phyloP scores from a whole-genome alignment of 106 monocot genomes.

The Acanthochlamys bracteata region DNA sequence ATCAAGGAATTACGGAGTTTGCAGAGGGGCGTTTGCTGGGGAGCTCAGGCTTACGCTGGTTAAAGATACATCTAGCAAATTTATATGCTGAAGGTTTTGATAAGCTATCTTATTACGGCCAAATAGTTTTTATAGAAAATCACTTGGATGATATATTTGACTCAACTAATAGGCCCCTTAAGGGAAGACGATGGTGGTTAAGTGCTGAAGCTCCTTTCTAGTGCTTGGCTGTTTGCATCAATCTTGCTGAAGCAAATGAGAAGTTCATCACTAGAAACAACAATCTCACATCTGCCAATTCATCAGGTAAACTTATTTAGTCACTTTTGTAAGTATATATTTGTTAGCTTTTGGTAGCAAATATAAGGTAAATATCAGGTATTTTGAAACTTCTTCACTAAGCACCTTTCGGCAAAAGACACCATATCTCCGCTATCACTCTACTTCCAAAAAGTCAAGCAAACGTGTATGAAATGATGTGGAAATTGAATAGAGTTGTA shows the following conservation, averaged over 20 bases:
- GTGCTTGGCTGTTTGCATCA: constrained; percentile 93
- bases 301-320: constrained; percentile 98
- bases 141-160: constrained; percentile 91
- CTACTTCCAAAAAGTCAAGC: no score
- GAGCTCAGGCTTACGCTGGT: constrained; percentile 78
- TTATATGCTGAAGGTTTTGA: constrained; percentile 87
- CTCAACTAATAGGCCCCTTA: constrained; percentile 90
- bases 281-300: constrained; percentile 78
- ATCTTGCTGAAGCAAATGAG: constrained; percentile 90
- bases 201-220: constrained; percentile 93
- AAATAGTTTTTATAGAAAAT: constrained; percentile 76
- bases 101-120: constrained; percentile 82
- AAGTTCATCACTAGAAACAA: constrained; percentile 79
- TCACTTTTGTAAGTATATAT: no score
- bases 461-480: no score
- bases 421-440: no score
- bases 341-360: no score
- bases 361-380: no score
- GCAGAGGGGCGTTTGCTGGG: constrained; percentile 75
- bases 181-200: constrained; percentile 93
- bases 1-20: constrained; percentile 88
- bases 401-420: no score
- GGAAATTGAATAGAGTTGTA: no score
- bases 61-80: constrained; percentile 97
- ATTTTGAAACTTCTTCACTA: no score